Evolutionary conservation across 106 monocot genomes (phyloP).

Genomic region (Acanthochlamys bracteata): DNA sequence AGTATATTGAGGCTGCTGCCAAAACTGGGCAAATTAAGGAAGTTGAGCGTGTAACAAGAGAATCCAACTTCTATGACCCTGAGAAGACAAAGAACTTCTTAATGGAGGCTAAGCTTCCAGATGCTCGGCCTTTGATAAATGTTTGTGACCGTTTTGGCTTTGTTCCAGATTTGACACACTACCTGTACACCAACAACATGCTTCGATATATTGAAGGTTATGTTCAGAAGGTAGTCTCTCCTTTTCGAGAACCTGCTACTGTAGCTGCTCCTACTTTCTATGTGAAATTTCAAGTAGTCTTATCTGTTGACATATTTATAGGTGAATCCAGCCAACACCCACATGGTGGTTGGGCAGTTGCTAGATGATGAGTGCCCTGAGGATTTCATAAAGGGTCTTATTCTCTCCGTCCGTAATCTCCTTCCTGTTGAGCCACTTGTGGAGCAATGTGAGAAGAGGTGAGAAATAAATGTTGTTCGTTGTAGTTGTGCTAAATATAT

Average conservation of each 20-base stretch:
- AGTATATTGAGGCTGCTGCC: constrained; percentile 96
- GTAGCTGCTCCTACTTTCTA: not conserved
- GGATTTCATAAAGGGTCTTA: constrained; percentile 96
- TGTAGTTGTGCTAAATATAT: not conserved
- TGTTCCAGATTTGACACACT: constrained; percentile 96
- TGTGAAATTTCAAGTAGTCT: not conserved
- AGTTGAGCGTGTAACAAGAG: constrained; percentile 97
- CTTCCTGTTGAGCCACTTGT: constrained; percentile 98
- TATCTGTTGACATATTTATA: constrained; percentile 12
- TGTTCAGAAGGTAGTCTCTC: constrained; percentile 79
- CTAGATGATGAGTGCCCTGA: constrained; percentile 96
- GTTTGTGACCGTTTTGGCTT: constrained; percentile 98
- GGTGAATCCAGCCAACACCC: constrained; percentile 94
- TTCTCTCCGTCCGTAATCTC: constrained; percentile 93
- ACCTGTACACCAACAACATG: constrained; percentile 92
- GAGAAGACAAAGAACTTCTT: constrained; percentile 97
- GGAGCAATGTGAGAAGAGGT: constrained; percentile 98
- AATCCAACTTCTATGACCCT: constrained; percentile 97
- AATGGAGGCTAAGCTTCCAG: constrained; percentile 98
- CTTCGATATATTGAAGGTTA: constrained; percentile 99
- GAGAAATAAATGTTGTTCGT: not conserved
- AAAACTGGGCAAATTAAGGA: constrained; percentile 99
- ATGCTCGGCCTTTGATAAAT: constrained; percentile 94
- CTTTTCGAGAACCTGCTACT: not conserved
- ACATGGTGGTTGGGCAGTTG: constrained; percentile 87